A percentile compares a stretch with the other conserved stretches of the same genome.
phyloP scores from a whole-genome alignment of 2,329 filamentous ascomycete species.

The Dactylonectria estremocensis region DNA sequence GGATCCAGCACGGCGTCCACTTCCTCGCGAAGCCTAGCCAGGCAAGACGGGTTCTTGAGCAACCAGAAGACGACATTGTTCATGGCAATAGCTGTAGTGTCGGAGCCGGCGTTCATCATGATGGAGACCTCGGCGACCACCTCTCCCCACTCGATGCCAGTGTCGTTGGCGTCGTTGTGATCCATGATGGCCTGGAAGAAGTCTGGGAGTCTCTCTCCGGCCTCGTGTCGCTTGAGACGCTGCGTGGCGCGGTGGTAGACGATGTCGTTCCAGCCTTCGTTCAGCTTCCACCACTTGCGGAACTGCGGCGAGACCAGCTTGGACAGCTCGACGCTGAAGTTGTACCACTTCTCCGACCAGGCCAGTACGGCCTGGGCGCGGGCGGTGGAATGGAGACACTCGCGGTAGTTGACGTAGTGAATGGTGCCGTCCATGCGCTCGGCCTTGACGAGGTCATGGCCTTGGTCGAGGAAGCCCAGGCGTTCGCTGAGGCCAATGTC shows the following conservation, averaged over 20 bases:
- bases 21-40: slow-evolving; percentile 61
- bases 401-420: slow-evolving; percentile 63
- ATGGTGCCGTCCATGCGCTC: slow-evolving; percentile 62
- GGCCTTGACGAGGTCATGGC: slow-evolving; percentile 61
- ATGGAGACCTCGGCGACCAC: slow-evolving; percentile 69
- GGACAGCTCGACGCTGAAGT: slow-evolving; percentile 61
- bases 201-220: slow-evolving; percentile 70
- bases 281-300: slow-evolving; percentile 38
- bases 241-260: slow-evolving; percentile 58
- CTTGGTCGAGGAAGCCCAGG: slow-evolving; percentile 67
- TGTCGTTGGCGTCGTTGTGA: slow-evolving; percentile 56
- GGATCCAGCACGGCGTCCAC: slow-evolving; percentile 61
- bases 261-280: slow-evolving; percentile 59
- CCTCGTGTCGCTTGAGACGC: slow-evolving; percentile 40
- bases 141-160: slow-evolving; percentile 68
- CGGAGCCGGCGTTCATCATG: slow-evolving; percentile 67
- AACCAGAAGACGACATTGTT: slow-evolving; percentile 68
- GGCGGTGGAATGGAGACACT: slow-evolving; percentile 66
- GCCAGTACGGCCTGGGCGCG: slow-evolving; percentile 65
- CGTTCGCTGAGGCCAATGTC: slow-evolving; percentile 68
- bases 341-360: slow-evolving; percentile 68
- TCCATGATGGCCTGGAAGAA: slow-evolving; percentile 72
- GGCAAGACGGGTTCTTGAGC: slow-evolving; percentile 59
- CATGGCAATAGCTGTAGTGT: slow-evolving; percentile 65
- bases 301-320: slow-evolving; percentile 62